Base-by-base conservation (phyloP, 192 early-diverging fungal genomes). In the Gorgonomyces haynaldii region DNA sequence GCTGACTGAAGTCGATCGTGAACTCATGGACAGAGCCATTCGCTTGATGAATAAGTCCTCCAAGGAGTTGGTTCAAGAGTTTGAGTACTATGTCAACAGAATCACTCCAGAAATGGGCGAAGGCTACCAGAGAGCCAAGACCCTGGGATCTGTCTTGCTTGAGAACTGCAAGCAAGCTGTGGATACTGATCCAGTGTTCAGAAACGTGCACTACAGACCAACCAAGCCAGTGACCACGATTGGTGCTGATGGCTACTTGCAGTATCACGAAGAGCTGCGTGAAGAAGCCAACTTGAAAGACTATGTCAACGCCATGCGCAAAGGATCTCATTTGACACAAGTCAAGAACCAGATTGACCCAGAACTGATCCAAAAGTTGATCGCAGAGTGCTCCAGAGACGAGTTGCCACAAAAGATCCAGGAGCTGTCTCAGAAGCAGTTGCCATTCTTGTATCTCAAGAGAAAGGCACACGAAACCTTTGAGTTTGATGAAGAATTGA, bases 41-140 rank as follows among this genome's bases (percentile, higher is more conserved):
- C 84, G 85, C 57, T 71, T 96, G 54, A 93, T 94, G 83, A 92
- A 92, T 76, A 82, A 89, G 37, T 66, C 86, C 37, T 82, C 87
- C 59, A 57, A 67, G 25, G 66, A 72, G 49, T 58, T 93, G 32
- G 67, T 96, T 56, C 62, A 75, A 40, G 88, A 84, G 68, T 91
- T 91, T 79, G 81, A 82, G 48, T 88, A 93, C 67, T 74, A 82
- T 50, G 79, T 96, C 47, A 75, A 81, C 44, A 82, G 83, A 53
- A 79, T 75, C 49, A 74, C 80, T 58, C 82, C 60, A 29, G 68
- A 74, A 50, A 82, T 81, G 59, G 85, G 85, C 49, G 83, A 86
- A 62, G 86, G 85, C 42, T 89, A 89, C 63, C 76, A 79, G 35
- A 67, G 82, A 26, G 86, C 85, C 27, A 83, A 84, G 66, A 74